Conservation (phyloP, 495 filamentous ascomycete species). For the Penicillium alfredii region DNA sequence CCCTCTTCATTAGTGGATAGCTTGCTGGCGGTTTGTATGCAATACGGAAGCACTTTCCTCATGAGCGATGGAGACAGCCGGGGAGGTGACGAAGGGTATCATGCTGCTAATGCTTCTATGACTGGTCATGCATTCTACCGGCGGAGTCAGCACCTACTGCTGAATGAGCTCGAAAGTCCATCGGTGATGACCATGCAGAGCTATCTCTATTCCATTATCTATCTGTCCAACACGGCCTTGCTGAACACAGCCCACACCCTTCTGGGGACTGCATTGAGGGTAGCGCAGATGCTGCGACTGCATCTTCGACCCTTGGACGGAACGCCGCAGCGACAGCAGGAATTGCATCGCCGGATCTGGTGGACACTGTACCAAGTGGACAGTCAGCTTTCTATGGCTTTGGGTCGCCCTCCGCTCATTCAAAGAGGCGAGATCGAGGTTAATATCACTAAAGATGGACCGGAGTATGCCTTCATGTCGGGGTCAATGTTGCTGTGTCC, state of each 20-base stretch:
- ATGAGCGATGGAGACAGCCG: neutral
- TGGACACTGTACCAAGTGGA: slow-evolving; percentile 10
- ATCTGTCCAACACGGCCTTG: slow-evolving; percentile 10
- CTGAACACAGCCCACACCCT: slow-evolving; percentile 8
- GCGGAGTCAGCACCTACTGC: slow-evolving; percentile 9
- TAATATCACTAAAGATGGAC: neutral
- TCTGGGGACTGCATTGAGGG: slow-evolving; percentile 9
- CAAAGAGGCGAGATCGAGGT: neutral
- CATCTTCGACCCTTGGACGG: slow-evolving; percentile 6
- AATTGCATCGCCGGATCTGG: slow-evolving; percentile 12
- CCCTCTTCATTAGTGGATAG: slow-evolving; percentile 8
- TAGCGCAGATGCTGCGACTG: slow-evolving; percentile 9
- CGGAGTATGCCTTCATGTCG: slow-evolving; percentile 5
- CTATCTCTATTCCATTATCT: slow-evolving; percentile 19
- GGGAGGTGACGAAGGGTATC: neutral
- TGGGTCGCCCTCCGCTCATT: slow-evolving; percentile 3
- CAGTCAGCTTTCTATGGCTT: slow-evolving; percentile 5
- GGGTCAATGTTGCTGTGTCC: slow-evolving; percentile 5
- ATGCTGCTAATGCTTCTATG: neutral
- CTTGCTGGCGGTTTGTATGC: slow-evolving; percentile 13
- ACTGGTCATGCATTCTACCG: slow-evolving; percentile 6
- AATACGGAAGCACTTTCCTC: slow-evolving; percentile 5
- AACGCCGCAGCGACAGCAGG: slow-evolving; percentile 1
- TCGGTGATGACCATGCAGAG: slow-evolving; percentile 15
- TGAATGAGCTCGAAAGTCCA: slow-evolving; percentile 10